A percentile compares a stretch with the other conserved stretches of the same genome.
Evolutionary conservation across 192 early-diverging fungal species (phyloP).

Genomic region (Kickxella alabastrina): DNA sequence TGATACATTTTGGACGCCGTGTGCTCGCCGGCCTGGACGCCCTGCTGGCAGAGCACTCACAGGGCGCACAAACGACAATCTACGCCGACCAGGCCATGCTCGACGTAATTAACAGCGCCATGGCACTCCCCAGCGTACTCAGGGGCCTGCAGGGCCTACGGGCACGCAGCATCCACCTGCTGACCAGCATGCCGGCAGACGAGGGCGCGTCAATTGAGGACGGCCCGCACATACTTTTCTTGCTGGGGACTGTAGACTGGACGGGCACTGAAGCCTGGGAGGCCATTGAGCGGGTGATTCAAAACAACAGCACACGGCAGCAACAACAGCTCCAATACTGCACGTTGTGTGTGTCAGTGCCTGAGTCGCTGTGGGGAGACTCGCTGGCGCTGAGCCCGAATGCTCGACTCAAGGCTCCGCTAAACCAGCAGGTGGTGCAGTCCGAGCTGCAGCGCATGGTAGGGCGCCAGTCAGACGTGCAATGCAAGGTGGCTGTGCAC

Average conservation of each 20-base stretch:
- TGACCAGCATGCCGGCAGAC: slow-evolving; percentile 1
- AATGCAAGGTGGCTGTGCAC: neutral
- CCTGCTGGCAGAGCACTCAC: slow-evolving; percentile 16
- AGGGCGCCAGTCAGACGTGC: neutral
- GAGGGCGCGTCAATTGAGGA: slow-evolving; percentile 13
- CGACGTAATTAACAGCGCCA: slow-evolving; percentile 21
- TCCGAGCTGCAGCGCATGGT: slow-evolving; percentile 1
- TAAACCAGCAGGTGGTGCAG: slow-evolving; percentile 9
- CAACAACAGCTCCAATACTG: slow-evolving; percentile 7
- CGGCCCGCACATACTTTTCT: slow-evolving; percentile 24
- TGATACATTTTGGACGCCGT: neutral
- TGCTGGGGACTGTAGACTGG: slow-evolving; percentile 35
- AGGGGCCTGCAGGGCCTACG: neutral
- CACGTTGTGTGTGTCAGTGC: slow-evolving; percentile 30
- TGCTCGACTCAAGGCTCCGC: neutral
- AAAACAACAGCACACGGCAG: neutral
- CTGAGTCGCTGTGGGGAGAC: slow-evolving; percentile 28
- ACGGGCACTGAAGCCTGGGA: slow-evolving; percentile 14
- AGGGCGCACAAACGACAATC: slow-evolving; percentile 39
- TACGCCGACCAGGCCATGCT: slow-evolving; percentile 33
- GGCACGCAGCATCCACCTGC: slow-evolving; percentile 22
- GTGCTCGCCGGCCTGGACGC: slow-evolving; percentile 5
- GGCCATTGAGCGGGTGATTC: slow-evolving; percentile 8
- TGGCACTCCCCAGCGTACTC: slow-evolving; percentile 17
- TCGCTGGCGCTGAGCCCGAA: slow-evolving; percentile 14